Evolutionary conservation across 1,139 yeast genomes (phyloP), one percentile per base, ranked within the genome.

Genomic region (Suhomyces bokatorum): DNA sequence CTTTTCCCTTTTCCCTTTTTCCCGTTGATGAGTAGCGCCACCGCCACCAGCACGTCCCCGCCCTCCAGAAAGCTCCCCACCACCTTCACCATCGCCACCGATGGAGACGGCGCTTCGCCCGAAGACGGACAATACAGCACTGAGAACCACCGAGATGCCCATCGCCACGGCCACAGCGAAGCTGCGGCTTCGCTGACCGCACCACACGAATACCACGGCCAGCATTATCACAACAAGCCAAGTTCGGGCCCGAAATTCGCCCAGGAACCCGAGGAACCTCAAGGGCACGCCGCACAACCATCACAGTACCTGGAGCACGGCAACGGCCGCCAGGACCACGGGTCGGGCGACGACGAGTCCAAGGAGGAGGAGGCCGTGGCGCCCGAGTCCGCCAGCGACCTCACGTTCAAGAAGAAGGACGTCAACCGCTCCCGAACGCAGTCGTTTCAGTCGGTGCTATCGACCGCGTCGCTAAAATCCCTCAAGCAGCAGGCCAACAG

Each of bases 401-500:
- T 68, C 39, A 64, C 70, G 24, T 81, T 81, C 64, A 78, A 77
- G 54, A 81, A 81, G 62, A 75, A 78, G 50, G 75, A 77, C 35
- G 70, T 78, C 15, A 73, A 74, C 15, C 72, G 77, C 46, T 68
- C 75, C 31, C 66, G 86, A 44, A 74, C 84, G 1, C 85, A 79
- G 54, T 77, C 82, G n/a, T 78, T 79, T 39, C 87, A 81, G 57
- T 77, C 83, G 40, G 85, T 81, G n/a, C 66, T 82, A 45, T 79
- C 85, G 30, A 75, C 82, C 22, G 83, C 83, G 4, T 80, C 86
- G 1, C 61, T 81, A 32, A 75, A 77, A 56, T 76, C 81, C 26
- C 58, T 73, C 44, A 69, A 66, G 42, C 74, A 68, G 45, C 67
- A 65, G 46, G 61, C 52, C 39, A 45, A 49, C 27, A 48, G 42